Percentiles rank a stretch among this genome's conserved stretches.
phyloP scores from a whole-genome alignment of 192 early-diverging fungal species.

The Linnemannia hyalina region DNA sequence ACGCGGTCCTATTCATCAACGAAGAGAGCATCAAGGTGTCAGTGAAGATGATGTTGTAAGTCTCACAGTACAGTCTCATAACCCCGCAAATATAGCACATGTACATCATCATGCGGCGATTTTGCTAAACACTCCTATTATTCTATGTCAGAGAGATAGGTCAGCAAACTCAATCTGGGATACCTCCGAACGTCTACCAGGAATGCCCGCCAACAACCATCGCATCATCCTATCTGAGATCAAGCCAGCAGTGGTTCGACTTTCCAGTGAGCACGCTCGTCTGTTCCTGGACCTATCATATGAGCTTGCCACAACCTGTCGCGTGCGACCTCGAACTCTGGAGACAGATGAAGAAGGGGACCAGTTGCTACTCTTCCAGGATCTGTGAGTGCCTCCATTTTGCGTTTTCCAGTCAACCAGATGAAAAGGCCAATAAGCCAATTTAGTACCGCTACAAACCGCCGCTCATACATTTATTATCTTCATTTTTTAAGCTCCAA shows the following conservation, averaged over 20 bases:
- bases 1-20: conserved; percentile 9
- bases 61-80: conserved; percentile 1
- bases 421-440: no score
- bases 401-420: no score
- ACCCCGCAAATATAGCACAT: no score
- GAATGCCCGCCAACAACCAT: background rate
- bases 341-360: background rate
- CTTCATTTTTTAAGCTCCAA: no score
- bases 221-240: background rate
- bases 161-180: conserved; percentile 14
- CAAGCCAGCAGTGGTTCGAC: background rate
- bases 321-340: background rate
- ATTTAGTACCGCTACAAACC: no score
- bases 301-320: background rate
- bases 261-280: background rate
- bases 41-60: conserved; percentile 8
- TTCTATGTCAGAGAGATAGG: background rate
- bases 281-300: conserved; percentile 1
- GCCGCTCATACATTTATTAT: no score
- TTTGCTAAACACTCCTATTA: background rate
- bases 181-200: background rate
- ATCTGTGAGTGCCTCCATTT: conserved; percentile 15
- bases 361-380: background rate
- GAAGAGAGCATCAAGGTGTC: conserved; percentile 6
- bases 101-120: no score